Evolutionary conservation across 768 basidiomycete genomes (phyloP).

Genomic region (Amanita rimosa): DNA sequence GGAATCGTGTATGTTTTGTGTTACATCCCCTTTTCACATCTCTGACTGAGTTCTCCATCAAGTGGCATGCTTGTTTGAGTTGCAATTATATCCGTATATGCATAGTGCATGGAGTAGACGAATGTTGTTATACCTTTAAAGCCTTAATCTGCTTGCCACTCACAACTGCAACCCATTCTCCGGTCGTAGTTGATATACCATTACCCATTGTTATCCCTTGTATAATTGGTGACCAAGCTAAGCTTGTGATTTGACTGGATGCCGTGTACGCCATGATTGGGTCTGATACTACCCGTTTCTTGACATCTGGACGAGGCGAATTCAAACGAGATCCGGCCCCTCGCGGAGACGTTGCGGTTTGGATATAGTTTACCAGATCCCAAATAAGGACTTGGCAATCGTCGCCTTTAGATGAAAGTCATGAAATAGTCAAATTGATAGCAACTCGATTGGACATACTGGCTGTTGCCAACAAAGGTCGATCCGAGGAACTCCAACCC

Average conservation of each 20-base stretch:
- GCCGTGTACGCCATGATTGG: conserved; percentile 82
- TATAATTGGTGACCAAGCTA: conserved; percentile 86
- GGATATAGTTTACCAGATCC: conserved; percentile 67
- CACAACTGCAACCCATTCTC: conserved; percentile 82
- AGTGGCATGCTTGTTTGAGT: conserved; percentile 35
- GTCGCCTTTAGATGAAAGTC: conserved; percentile 47
- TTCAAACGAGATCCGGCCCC: conserved; percentile 61
- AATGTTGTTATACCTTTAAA: conserved; percentile 51
- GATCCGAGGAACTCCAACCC: conserved; percentile 82
- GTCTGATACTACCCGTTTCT: conserved; percentile 61
- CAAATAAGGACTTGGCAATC: conserved; percentile 92
- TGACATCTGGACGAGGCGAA: conserved; percentile 73
- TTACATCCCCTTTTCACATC: conserved; percentile 2
- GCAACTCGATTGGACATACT: conserved; percentile 34
- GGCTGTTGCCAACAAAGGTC: conserved; percentile 78
- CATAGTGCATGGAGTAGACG: conserved; percentile 1
- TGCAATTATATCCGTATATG: neutral
- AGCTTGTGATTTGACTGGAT: conserved; percentile 64
- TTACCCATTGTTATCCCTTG: conserved; percentile 66
- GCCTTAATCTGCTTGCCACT: conserved; percentile 76
- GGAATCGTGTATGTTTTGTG: conserved; percentile 22
- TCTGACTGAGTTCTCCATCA: conserved; percentile 12
- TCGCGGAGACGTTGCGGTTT: conserved; percentile 56
- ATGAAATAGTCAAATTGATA: neutral
- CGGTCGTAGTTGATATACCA: conserved; percentile 61